phyloP scores from a whole-genome alignment of 345 rosid genomes.

The Balakata baccata region DNA sequence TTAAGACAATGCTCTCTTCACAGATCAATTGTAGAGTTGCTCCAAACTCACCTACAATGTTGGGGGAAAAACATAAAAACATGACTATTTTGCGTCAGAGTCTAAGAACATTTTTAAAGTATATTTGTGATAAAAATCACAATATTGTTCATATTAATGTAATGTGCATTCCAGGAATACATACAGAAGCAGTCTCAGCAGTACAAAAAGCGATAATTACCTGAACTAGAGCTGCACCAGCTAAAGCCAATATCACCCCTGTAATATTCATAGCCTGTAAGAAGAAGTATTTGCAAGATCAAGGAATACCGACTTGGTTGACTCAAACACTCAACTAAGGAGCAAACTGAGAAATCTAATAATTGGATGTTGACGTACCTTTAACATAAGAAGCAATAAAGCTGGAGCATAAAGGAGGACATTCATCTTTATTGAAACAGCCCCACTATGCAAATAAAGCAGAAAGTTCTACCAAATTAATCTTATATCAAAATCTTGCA shows the following conservation, averaged over 20 bases:
- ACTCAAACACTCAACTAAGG: constrained; percentile 14
- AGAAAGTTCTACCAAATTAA: constrained; percentile 15
- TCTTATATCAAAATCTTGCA: constrained; percentile 10
- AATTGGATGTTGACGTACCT: constrained; percentile 39
- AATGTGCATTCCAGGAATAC: not conserved
- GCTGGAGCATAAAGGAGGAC: constrained; percentile 89
- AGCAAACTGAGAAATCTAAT: not conserved
- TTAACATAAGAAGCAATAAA: constrained; percentile 66
- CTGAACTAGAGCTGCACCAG: constrained; percentile 89
- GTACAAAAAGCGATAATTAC: constrained; percentile 37
- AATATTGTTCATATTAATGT: not conserved
- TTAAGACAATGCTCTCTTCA: constrained; percentile 21
- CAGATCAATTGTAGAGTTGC: constrained; percentile 30
- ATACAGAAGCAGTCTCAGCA: constrained; percentile 4
- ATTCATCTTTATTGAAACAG: constrained; percentile 94
- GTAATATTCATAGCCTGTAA: constrained; percentile 67
- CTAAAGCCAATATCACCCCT: constrained; percentile 73
- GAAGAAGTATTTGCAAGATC: constrained; percentile 22
- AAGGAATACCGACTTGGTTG: constrained; percentile 18
- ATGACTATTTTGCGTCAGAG: constrained; percentile 16
- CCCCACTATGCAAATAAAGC: constrained; percentile 46
- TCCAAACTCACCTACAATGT: constrained; percentile 59
- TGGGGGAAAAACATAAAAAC: constrained; percentile 22
- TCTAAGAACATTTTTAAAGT: constrained; percentile 4
- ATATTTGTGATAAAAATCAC: not conserved